phyloP scores from a whole-genome alignment of 495 filamentous ascomycete species.

The Aspergillus nidulans region DNA sequence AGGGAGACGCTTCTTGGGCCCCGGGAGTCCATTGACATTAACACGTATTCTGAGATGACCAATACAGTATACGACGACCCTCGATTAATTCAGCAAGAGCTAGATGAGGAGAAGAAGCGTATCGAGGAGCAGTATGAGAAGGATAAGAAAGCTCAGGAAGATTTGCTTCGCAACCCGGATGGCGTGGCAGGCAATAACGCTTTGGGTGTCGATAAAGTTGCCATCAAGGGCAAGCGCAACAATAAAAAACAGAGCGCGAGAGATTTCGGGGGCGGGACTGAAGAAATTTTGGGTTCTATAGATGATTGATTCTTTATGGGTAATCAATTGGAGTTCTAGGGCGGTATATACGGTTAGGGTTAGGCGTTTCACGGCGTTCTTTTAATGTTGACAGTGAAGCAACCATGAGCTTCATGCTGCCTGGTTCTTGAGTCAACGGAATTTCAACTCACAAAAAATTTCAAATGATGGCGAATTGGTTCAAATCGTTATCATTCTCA shows the following conservation, averaged over 20 bases:
- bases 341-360: slow-evolving; percentile 2
- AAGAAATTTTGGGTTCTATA: slow-evolving; percentile 39
- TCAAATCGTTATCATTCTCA: background rate
- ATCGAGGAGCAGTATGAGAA: slow-evolving; percentile 66
- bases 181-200: slow-evolving; percentile 32
- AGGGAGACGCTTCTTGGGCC: slow-evolving; percentile 62
- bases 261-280: slow-evolving; percentile 34
- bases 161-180: slow-evolving; percentile 43
- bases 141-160: slow-evolving; percentile 49
- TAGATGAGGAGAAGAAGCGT: slow-evolving; percentile 65
- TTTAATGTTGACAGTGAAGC: background rate
- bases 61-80: slow-evolving; percentile 51
- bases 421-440: background rate
- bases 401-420: background rate
- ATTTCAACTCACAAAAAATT: background rate
- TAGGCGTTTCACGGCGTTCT: slow-evolving; percentile 7
- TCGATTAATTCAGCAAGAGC: slow-evolving; percentile 53
- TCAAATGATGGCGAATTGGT: background rate
- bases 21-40: slow-evolving; percentile 57
- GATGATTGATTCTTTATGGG: slow-evolving; percentile 29
- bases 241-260: slow-evolving; percentile 33
- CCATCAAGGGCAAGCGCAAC: slow-evolving; percentile 32
- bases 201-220: slow-evolving; percentile 33
- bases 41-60: slow-evolving; percentile 61
- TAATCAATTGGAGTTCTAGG: slow-evolving; percentile 4